Conservation (phyloP, 1,139 yeast species). For the Candida glucosophila region DNA sequence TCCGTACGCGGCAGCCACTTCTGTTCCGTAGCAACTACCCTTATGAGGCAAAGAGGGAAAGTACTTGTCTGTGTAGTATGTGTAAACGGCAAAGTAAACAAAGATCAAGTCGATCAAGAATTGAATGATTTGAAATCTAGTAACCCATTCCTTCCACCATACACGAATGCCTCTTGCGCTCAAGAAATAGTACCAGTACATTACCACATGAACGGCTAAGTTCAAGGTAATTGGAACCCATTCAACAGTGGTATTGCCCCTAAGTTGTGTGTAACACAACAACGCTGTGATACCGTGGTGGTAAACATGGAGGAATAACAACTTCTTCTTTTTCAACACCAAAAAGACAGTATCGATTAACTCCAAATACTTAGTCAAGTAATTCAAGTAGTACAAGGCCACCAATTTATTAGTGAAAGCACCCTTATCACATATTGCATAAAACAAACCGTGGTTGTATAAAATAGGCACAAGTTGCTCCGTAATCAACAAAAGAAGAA, state of each 20-base stretch:
- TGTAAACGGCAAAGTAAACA: slow-evolving; percentile 89
- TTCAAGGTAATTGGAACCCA: slow-evolving; percentile 93
- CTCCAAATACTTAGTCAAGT: slow-evolving; percentile 73
- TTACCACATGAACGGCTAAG: slow-evolving; percentile 88
- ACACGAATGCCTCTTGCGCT: slow-evolving; percentile 91
- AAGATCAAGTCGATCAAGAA: slow-evolving; percentile 82
- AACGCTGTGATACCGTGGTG: slow-evolving; percentile 99
- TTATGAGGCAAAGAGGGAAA: slow-evolving; percentile 61
- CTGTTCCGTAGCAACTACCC: slow-evolving; percentile 89
- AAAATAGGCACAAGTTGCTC: slow-evolving; percentile 87
- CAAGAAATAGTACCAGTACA: slow-evolving; percentile 97
- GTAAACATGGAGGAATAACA: slow-evolving; percentile 86
- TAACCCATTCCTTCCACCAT: slow-evolving; percentile 99
- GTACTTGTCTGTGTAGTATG: slow-evolving; percentile 58
- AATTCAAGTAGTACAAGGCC: slow-evolving; percentile 72
- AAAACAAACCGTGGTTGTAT: slow-evolving; percentile 67
- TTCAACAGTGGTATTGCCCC: slow-evolving; percentile 83
- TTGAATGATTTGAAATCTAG: slow-evolving; percentile 91
- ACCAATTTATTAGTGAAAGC: slow-evolving; percentile 87
- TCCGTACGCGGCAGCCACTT: slow-evolving; percentile 87
- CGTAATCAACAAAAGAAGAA: slow-evolving; percentile 56
- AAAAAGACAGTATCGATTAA: slow-evolving; percentile 87
- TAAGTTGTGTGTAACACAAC: slow-evolving; percentile 87
- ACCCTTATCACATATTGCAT: slow-evolving; percentile 71
- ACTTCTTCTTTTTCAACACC: slow-evolving; percentile 85